These are phyloP conservation scores for Atalantia buxifolia DNA, from an alignment of 345 rosid species.

Conservation along the genomic window DNA sequence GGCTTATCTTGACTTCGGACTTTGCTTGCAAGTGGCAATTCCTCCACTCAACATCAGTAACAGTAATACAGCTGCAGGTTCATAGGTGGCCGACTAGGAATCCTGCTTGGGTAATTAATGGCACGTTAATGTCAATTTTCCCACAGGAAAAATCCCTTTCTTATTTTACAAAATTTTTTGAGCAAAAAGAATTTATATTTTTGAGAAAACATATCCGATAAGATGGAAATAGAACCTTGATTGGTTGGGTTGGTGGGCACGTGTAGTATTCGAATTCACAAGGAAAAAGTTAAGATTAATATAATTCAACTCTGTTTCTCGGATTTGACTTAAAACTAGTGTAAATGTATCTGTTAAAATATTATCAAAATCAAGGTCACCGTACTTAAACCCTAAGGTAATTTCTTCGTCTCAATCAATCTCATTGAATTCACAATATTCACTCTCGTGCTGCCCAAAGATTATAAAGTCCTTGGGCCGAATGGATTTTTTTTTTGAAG, in stretches of 20 bases:
- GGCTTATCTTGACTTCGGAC: background rate
- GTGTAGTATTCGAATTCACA: no score
- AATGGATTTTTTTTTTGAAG: no score
- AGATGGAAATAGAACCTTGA: background rate
- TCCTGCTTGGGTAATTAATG: no score
- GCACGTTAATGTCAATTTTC: background rate
- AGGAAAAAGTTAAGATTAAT: background rate
- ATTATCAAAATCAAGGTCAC: no score
- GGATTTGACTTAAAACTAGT: background rate
- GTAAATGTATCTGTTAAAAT: background rate
- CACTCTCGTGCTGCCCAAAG: background rate
- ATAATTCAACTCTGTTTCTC: background rate
- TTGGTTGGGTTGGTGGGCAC: background rate
- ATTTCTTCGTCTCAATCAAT: no score
- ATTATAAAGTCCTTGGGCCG: no score
- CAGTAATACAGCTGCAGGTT: background rate
- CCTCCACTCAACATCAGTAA: background rate
- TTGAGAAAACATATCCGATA: background rate
- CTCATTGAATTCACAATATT: no score
- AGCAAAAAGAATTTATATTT: background rate
- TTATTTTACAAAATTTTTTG: background rate
- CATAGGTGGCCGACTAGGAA: background rate
- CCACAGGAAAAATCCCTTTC: background rate
- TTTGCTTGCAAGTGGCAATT: background rate
- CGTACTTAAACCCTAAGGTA: no score